These are phyloP conservation scores for Paspalum notatum DNA, from an alignment of 176 grass and related monocot genomes.

Conservation along the genomic window DNA sequence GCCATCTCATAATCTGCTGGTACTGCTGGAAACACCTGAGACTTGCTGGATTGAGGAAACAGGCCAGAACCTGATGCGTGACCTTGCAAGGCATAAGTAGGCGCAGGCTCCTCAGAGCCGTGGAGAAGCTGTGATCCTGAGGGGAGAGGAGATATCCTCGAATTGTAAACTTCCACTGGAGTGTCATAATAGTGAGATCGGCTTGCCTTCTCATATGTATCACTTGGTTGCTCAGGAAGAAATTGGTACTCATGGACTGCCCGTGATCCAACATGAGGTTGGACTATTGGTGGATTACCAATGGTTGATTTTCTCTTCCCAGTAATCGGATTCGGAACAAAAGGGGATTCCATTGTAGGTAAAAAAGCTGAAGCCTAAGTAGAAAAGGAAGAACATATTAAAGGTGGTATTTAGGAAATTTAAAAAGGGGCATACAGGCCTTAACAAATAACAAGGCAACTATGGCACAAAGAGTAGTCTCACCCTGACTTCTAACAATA, in stretches of 20 bases:
- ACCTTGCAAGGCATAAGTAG: slow-evolving; percentile 83
- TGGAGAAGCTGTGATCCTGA: slow-evolving; percentile 63
- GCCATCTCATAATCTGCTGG: slow-evolving; percentile 62
- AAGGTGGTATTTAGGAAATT: slow-evolving; percentile 13
- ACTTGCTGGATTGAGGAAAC: slow-evolving; percentile 62
- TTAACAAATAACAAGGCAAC: slow-evolving; percentile 16
- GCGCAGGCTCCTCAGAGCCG: slow-evolving; percentile 50
- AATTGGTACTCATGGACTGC: slow-evolving; percentile 93
- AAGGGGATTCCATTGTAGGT: slow-evolving; percentile 70
- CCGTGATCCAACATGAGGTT: slow-evolving; percentile 53
- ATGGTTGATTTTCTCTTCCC: slow-evolving; percentile 68
- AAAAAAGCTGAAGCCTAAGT: slow-evolving; percentile 74
- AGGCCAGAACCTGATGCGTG: slow-evolving; percentile 64
- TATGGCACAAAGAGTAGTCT: slow-evolving; percentile 22
- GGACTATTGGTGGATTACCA: slow-evolving; percentile 60
- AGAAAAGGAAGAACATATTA: slow-evolving; percentile 16
- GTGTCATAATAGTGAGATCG: slow-evolving; percentile 72
- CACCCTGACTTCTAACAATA: slow-evolving; percentile 11
- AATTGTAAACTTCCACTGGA: slow-evolving; percentile 58
- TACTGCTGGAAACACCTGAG: slow-evolving; percentile 58
- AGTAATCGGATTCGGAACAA: slow-evolving; percentile 50
- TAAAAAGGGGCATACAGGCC: not conserved
- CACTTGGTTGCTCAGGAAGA: slow-evolving; percentile 88
- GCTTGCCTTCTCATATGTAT: slow-evolving; percentile 65
- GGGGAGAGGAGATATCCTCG: slow-evolving; percentile 43